Conservation (phyloP, 2,329 filamentous ascomycete genomes). For the Fusarium sp. region DNA sequence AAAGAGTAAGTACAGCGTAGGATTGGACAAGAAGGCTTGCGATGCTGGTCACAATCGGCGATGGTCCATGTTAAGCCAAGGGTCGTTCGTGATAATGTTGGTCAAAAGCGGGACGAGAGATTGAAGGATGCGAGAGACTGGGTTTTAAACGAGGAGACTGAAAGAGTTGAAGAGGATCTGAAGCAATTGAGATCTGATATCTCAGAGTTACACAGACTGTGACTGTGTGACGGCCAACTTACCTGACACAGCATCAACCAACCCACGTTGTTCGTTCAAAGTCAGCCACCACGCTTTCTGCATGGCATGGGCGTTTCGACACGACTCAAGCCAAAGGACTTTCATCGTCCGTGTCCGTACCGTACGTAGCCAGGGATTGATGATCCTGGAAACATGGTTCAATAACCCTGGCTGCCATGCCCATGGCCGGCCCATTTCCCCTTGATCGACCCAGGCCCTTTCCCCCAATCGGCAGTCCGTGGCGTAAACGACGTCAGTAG, state of each 20-base stretch:
- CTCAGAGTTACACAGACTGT: not conserved
- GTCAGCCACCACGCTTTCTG: not conserved
- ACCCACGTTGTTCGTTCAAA: not conserved
- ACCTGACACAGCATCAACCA: not conserved
- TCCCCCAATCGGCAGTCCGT: constrained; percentile 37
- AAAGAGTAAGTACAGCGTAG: constrained; percentile 10
- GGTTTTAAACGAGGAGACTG: constrained; percentile 24
- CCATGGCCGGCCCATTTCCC: constrained; percentile 32
- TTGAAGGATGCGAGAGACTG: constrained; percentile 18
- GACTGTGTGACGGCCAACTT: not conserved
- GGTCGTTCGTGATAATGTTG: constrained; percentile 24
- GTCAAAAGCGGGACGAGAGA: constrained; percentile 36
- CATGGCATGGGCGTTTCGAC: constrained; percentile 15
- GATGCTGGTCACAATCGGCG: constrained; percentile 19
- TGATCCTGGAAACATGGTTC: constrained; percentile 22
- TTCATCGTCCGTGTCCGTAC: constrained; percentile 29
- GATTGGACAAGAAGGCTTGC: constrained; percentile 11
- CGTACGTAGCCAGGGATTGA: constrained; percentile 7
- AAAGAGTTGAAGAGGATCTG: constrained; percentile 2
- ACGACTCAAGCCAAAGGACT: constrained; percentile 22
- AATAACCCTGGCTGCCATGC: constrained; percentile 24
- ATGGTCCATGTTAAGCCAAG: constrained; percentile 22
- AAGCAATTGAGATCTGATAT: not conserved
- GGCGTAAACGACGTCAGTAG: constrained; percentile 39
- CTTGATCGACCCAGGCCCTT: constrained; percentile 39